phyloP scores from a whole-genome alignment of 306 rosid species.

The Begonia peltatifolia region DNA sequence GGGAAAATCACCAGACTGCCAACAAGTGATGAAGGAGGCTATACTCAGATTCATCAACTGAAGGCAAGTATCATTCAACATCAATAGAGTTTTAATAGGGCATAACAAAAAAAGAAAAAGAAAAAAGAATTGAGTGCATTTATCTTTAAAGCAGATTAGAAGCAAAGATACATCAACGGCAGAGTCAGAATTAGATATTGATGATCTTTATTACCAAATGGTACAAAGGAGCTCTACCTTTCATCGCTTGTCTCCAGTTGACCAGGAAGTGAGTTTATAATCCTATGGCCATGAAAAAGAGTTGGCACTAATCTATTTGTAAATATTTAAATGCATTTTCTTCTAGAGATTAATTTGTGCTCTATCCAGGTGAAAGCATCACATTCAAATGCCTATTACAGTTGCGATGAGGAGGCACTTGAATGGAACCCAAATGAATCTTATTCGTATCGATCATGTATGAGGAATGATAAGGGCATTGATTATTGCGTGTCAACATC shows the following conservation, averaged over 20 bases:
- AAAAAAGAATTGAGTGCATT: not conserved
- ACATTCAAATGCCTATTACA: slow-evolving; percentile 49
- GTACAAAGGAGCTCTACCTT: slow-evolving; percentile 27
- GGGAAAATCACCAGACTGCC: slow-evolving; percentile 45
- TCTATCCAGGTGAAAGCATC: slow-evolving; percentile 32
- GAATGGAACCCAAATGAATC: slow-evolving; percentile 16
- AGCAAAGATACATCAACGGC: slow-evolving; percentile 46
- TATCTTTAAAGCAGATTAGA: slow-evolving; percentile 34
- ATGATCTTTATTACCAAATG: slow-evolving; percentile 49
- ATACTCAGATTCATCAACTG: slow-evolving; percentile 20
- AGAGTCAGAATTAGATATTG: slow-evolving; percentile 68
- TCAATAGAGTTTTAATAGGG: slow-evolving; percentile 1
- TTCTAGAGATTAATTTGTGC: slow-evolving; percentile 4
- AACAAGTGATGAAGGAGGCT: slow-evolving; percentile 31
- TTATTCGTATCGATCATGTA: slow-evolving; percentile 19
- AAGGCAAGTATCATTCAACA: slow-evolving; percentile 40
- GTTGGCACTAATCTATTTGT: not conserved
- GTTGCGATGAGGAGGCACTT: slow-evolving; percentile 48
- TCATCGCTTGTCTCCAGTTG: slow-evolving; percentile 54
- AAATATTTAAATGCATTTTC: not conserved
- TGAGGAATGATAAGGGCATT: slow-evolving; percentile 15
- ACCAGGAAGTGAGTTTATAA: slow-evolving; percentile 63
- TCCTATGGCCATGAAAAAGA: not conserved
- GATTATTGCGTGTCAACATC: slow-evolving; percentile 15
- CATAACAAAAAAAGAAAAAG: slow-evolving; percentile 2